Base-by-base conservation (phyloP, 306 rosid genomes). In the Casuarina equisetifolia region DNA sequence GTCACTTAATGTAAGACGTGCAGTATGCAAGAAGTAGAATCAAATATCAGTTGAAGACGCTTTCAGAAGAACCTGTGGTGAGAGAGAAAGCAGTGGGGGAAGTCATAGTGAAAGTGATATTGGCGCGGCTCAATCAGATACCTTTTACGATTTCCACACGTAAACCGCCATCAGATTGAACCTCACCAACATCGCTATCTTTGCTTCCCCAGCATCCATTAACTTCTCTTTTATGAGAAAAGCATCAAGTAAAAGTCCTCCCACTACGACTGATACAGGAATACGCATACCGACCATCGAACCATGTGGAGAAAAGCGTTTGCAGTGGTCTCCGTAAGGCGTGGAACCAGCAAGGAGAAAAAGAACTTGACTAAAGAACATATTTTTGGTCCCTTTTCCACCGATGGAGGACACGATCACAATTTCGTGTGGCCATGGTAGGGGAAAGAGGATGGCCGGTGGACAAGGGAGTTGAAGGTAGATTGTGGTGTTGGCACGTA, bases 51-150 rank as follows among this genome's bases (percentile, higher is more conserved):
- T 63, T 36, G 53, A 79, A 71, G 72, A 80, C 52, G 72, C 39
- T 66, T 5, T 64, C 9, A 55, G 75, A 75, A 86, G 79, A 78
- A 66, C 75, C 73, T 76, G 72, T 81, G 70, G 63, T 82, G 77
- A 80, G 80, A 35, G 71, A 84, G 84, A 82, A 85, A 77, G 78
- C 73, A 76, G 70, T 3, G 2, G 38, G 49, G 50, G n/a, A 62
- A 2, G 51, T 72, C 69, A 35, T 66, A 38, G 8, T 11, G 74
- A 90, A 91, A 96, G 98, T 96, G 99, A 96, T 96, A 96, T 96
- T 96, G 99, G 99, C 99, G 99, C 97, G 99, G 99, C 99, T 96
- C 99, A 96, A 96, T 91, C 98, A 69, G 92, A 96, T 94, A 90
- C 90, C 84, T 79, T 91, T 91, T 83, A 96, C 97, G 71, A 72